Evolutionary conservation across 164 flowering plant species (phyloP), one percentile per base, ranked within the genome.

Genomic region (Aristolochia fimbriata): DNA sequence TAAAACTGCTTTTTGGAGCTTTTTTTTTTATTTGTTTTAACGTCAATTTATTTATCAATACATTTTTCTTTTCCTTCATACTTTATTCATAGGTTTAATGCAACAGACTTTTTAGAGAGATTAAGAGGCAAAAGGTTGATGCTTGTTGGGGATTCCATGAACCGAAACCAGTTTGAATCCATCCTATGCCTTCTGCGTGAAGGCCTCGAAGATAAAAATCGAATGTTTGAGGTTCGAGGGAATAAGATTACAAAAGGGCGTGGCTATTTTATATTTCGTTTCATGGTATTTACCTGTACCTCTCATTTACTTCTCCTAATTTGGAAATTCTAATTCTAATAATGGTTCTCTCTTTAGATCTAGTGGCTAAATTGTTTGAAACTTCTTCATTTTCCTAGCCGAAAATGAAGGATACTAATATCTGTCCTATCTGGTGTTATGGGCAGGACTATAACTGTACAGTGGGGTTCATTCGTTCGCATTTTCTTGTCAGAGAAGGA

Each of bases 61-160:
- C 43, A 6, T 37, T 37, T 7, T 37, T 37, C 43, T 57, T 60
- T 68, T 21, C 17, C 70, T 65, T 62, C 64, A 59, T 71, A 57
- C 50, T 60, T 62, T 20, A 54, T 64, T 65, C 47, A 67, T 76
- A 92, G 98, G 84, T 87, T 87, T 69, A 86, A 84, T 78, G 91
- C 89, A 50, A 77, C 88, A 66, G 91, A 84, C 78, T 87, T 89
- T 71, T 75, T 93, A 86, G 77, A 55, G 76, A 84, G 83, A 65
- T 66, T 93, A n/a, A 80, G 90, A 62, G 96, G 94, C 68, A 93
- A 87, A 74, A 80, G 80, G 76, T 70, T 93, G 65, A 75, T 87
- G 89, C 81, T 89, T 49, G 88, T 93, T 62, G 98, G 98, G 57
- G 98, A 93, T 64, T 93, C 98, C 37, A 82, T 93, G 96, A 93